These are phyloP conservation scores for Cardamine chenopodiifolia DNA, from an alignment of 345 rosid species.

Conservation along the genomic window DNA sequence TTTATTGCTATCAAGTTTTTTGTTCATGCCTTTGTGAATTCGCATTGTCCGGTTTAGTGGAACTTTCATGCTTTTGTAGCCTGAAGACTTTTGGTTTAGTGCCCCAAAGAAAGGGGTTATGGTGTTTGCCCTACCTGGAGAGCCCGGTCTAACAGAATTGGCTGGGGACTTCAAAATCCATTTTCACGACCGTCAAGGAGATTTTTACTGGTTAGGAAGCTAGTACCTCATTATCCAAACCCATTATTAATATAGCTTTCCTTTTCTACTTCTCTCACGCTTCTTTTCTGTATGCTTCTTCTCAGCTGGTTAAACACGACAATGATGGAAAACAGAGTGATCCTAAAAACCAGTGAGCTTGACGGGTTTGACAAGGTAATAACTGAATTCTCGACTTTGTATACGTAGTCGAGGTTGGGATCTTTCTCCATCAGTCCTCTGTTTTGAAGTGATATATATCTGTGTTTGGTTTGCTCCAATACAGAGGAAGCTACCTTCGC, in stretches of 20 bases:
- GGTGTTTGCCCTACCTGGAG: slow-evolving; percentile 91
- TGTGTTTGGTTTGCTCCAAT: slow-evolving; percentile 29
- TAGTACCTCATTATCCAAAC: not conserved
- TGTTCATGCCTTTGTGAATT: slow-evolving; percentile 11
- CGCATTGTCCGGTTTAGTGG: not conserved
- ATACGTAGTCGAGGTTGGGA: slow-evolving; percentile 4
- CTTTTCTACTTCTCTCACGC: slow-evolving; percentile 24
- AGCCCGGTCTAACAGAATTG: slow-evolving; percentile 79
- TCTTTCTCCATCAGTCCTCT: slow-evolving; percentile 1
- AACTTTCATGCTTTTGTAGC: slow-evolving; percentile 47
- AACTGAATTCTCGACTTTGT: slow-evolving; percentile 4
- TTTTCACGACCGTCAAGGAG: slow-evolving; percentile 92
- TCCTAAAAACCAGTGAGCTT: slow-evolving; percentile 62
- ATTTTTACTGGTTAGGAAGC: slow-evolving; percentile 77
- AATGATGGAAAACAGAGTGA: slow-evolving; percentile 77
- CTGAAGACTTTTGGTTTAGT: slow-evolving; percentile 87
- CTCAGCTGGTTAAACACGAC: slow-evolving; percentile 85
- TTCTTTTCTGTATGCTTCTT: slow-evolving; percentile 7
- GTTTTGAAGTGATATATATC: slow-evolving; percentile 6
- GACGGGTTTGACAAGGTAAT: slow-evolving; percentile 83
- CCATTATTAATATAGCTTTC: not conserved
- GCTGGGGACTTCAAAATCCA: slow-evolving; percentile 84
- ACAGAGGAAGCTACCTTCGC: slow-evolving; percentile 88
- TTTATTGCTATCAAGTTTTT: slow-evolving; percentile 3
- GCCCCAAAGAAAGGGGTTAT: slow-evolving; percentile 89